Conservation (phyloP, 805 yeast genomes). For the Candida oleophila region DNA sequence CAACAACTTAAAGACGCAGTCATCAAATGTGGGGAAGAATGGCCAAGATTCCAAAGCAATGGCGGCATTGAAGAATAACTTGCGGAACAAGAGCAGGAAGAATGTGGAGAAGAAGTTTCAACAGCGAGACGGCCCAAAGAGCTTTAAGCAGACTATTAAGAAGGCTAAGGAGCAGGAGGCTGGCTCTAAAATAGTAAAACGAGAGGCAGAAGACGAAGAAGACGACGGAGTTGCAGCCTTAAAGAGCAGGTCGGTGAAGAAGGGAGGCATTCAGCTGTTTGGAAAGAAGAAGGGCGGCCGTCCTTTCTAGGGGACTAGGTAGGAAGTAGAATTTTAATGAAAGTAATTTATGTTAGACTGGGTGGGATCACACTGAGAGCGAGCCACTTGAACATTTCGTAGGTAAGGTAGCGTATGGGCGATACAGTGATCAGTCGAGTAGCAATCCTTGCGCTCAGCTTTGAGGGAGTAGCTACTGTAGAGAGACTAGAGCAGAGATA, state of each 20-base stretch:
- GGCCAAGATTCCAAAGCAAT: slow-evolving; percentile 28
- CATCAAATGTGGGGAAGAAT: not conserved
- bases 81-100: slow-evolving; percentile 26
- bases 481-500: too few relatives aligned
- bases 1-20: slow-evolving; percentile 4
- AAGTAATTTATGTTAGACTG: not conserved
- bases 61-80: slow-evolving; percentile 36
- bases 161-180: slow-evolving; percentile 4
- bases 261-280: slow-evolving; percentile 6
- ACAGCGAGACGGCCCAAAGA: slow-evolving; percentile 2
- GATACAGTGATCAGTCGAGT: too few relatives aligned
- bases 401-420: too few relatives aligned
- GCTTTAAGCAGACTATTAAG: slow-evolving; percentile 5
- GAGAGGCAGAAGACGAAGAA: slow-evolving; percentile 11
- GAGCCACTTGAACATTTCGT: too few relatives aligned
- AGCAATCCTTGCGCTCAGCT: too few relatives aligned
- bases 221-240: slow-evolving; percentile 11
- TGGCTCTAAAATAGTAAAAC: not conserved
- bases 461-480: too few relatives aligned
- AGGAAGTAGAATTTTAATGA: not conserved
- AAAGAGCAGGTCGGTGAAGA: slow-evolving; percentile 14
- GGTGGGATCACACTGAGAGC: too few relatives aligned
- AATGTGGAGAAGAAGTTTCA: slow-evolving; percentile 14
- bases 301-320: slow-evolving; percentile 9
- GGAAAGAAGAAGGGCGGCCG: slow-evolving; percentile 11